A percentile compares a stretch with the other conserved stretches of the same genome.
Evolutionary conservation across 306 rosid species (phyloP).

Genomic region (Quercus dentata): DNA sequence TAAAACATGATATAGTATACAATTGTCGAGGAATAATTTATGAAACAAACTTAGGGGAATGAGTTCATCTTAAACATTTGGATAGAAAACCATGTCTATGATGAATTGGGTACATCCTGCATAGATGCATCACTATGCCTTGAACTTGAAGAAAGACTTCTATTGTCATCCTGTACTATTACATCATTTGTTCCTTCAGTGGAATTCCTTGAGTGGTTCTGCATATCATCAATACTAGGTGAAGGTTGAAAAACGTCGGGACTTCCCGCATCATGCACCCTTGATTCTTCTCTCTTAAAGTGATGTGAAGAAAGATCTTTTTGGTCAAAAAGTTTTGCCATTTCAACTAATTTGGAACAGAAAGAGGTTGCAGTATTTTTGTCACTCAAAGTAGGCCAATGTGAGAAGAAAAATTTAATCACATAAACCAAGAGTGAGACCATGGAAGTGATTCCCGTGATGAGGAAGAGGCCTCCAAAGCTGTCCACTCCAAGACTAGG

Average conservation of each 20-base stretch:
- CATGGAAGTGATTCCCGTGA: constrained; percentile 19
- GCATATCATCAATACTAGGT: too few species aligned
- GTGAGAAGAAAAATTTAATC: not conserved
- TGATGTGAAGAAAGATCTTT: not conserved
- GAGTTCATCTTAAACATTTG: too few species aligned
- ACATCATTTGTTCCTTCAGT: too few species aligned
- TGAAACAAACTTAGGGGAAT: too few species aligned
- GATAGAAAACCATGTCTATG: too few species aligned
- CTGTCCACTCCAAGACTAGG: constrained; percentile 25
- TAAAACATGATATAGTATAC: too few species aligned
- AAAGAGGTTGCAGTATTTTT: not conserved
- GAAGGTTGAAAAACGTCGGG: not conserved
- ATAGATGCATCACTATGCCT: too few species aligned
- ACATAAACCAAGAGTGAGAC: constrained; percentile 7
- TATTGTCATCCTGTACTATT: too few species aligned
- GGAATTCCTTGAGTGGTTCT: too few species aligned
- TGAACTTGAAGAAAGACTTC: too few species aligned
- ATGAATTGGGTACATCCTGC: too few species aligned
- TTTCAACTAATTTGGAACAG: not conserved
- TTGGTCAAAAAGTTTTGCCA: constrained; percentile 10
- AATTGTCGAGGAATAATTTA: too few species aligned
- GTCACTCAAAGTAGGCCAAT: not conserved
- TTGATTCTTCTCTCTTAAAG: not conserved
- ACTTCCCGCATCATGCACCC: not conserved
- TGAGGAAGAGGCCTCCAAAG: constrained; percentile 45